Percentiles rank a stretch among this genome's conserved stretches.
Conservation (phyloP, 106 monocot species). For the Dendrobium nobile region DNA sequence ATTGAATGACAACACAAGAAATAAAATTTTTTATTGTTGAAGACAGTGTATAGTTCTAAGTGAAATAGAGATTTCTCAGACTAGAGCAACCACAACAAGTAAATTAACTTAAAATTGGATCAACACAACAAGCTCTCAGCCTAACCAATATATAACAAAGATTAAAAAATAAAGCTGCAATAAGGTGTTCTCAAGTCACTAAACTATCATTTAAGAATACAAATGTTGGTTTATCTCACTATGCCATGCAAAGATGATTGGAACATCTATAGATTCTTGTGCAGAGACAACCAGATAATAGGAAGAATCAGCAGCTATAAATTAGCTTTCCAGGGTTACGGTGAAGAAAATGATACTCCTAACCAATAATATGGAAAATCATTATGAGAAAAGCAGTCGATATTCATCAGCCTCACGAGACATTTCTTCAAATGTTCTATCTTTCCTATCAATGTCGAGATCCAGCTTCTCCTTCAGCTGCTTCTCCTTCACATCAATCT, state of each 20-base stretch:
- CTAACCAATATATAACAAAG: background rate
- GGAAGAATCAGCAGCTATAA: background rate
- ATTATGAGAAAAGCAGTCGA: conserved; percentile 53
- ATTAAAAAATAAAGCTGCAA: background rate
- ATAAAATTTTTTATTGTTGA: no score
- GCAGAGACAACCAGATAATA: background rate
- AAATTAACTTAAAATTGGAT: background rate
- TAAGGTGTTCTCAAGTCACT: background rate
- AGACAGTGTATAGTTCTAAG: no score
- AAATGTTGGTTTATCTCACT: background rate
- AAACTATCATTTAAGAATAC: background rate
- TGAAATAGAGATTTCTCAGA: no score
- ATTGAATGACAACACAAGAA: no score
- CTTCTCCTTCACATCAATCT: conserved; percentile 79
- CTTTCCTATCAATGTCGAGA: conserved; percentile 70
- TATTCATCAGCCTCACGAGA: conserved; percentile 69
- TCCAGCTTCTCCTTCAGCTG: conserved; percentile 78
- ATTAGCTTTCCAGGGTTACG: background rate
- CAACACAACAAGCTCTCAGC: background rate
- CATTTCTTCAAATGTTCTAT: conserved; percentile 71
- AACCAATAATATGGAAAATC: background rate
- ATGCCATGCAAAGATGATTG: background rate
- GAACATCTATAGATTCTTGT: background rate
- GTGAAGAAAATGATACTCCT: background rate
- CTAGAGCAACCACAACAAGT: background rate